Evolutionary conservation across 192 early-diverging fungal genomes (phyloP).

Genomic region (Lobosporangium transversale): DNA sequence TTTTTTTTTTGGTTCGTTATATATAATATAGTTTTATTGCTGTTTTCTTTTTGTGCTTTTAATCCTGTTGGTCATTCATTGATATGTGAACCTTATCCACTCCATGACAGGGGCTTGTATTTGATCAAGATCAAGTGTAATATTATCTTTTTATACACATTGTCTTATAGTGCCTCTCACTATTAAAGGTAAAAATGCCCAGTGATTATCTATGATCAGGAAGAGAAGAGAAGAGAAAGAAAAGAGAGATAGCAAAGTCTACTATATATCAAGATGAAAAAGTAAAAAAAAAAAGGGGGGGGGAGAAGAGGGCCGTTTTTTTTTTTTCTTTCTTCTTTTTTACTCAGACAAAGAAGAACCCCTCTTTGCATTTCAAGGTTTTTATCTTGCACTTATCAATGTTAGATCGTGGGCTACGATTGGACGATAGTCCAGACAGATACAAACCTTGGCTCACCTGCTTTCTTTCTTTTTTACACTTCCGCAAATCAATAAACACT

Average conservation of each 20-base stretch:
- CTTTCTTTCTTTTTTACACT: background rate
- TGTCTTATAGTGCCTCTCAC: no score
- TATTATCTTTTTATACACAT: no score
- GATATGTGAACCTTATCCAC: background rate
- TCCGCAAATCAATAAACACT: slow-evolving; percentile 4
- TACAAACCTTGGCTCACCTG: background rate
- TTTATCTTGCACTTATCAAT: slow-evolving; percentile 11
- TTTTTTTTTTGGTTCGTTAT: background rate
- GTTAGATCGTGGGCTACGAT: slow-evolving; percentile 13
- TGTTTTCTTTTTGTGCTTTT: background rate
- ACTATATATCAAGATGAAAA: background rate
- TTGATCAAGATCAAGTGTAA: background rate
- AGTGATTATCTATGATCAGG: no score
- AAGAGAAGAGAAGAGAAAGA: no score
- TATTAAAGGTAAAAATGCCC: no score
- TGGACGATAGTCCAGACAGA: slow-evolving; percentile 10
- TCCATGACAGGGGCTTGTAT: background rate
- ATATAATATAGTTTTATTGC: background rate
- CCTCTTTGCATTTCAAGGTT: slow-evolving; percentile 9
- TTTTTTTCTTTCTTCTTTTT: no score
- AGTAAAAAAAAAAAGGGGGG: background rate
- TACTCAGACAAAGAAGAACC: no score
- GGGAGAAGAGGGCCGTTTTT: background rate
- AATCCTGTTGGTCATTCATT: background rate
- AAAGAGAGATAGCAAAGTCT: background rate